phyloP scores from a whole-genome alignment of 2,329 filamentous ascomycete species.

The Drechslerella coelobrocha region DNA sequence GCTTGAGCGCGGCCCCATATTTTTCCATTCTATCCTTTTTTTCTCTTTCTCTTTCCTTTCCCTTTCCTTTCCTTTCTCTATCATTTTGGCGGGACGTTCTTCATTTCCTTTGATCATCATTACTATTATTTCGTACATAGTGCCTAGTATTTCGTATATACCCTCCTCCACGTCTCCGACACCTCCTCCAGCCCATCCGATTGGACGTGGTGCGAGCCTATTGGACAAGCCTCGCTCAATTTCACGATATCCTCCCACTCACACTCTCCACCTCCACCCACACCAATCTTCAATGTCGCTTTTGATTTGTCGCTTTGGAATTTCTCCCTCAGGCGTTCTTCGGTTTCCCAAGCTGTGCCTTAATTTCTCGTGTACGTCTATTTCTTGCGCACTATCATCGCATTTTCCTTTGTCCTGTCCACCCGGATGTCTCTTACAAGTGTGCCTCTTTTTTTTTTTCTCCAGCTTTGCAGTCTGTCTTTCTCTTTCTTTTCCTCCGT shows the following conservation, averaged over 20 bases:
- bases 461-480: not conserved
- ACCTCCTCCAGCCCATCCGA: constrained; percentile 22
- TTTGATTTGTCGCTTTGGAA: constrained; percentile 19
- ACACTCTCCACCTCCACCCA: constrained; percentile 6
- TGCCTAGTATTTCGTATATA: constrained; percentile 20
- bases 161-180: constrained; percentile 8
- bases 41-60: constrained; percentile 8
- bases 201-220: constrained; percentile 43
- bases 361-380: not conserved
- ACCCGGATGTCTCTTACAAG: not conserved
- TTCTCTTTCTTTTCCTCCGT: too few relatives aligned
- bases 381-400: not conserved
- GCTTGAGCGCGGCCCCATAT: constrained; percentile 30
- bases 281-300: constrained; percentile 1
- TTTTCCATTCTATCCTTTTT: constrained; percentile 20
- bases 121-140: constrained; percentile 17
- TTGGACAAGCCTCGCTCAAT: constrained; percentile 32
- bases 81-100: constrained; percentile 25
- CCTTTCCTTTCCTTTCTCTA: constrained; percentile 10
- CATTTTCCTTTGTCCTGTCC: not conserved
- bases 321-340: constrained; percentile 18
- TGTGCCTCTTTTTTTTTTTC: not conserved
- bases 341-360: constrained; percentile 8
- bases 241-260: constrained; percentile 3
- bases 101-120: constrained; percentile 11